Base-by-base conservation (phyloP, 768 basidiomycete species). In the Rubroboletus pulcherrimus region DNA sequence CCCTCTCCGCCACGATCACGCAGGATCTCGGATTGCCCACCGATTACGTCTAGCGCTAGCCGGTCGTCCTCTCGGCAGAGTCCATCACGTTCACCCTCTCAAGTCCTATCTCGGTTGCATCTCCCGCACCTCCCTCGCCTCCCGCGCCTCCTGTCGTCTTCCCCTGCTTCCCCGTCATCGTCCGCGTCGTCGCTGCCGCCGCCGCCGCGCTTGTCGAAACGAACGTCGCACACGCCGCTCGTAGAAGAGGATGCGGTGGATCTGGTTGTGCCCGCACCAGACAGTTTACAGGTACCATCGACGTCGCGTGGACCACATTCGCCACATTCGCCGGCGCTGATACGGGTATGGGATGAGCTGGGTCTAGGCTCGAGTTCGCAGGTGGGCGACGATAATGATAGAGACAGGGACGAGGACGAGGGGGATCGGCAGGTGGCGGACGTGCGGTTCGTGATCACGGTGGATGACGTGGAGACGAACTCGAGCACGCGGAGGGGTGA, bases 241-340 rank as follows among this genome's bases (percentile, higher is more conserved):
- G 54, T 54, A 2, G 19, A 60, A 14, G 78, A 82, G 2, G 89
- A 98, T 59, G 94, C 95, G 1, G 86, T 98, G 2, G 96, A 99
- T 65, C 77, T 99, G 17, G 81, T 98, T 5, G 84, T 95, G 0
- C 21, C 68, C 6, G 59, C 59, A 7, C 41, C 49, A 14, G 63
- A 70, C 8, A 40, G 43, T 15, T 33, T 64, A 14, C 58, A 53
- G 4, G 59, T 62, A 12, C 65, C 64, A 1, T 49, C 66, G 17
- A 50, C 53, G 5, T 62, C 66, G 15, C 52, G 52, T 12, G 47
- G 40, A 15, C 33, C 33, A 0, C 61, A 60, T 51, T 68, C 55
- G 5, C 59, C 65, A 11, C 65, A 49, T 31, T 55, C 60, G 7
- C 62, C 63, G 3, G 53, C 26, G 19, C 29, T 72, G 30, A 65